These are phyloP conservation scores for Saccharomycopsis phalli DNA, from an alignment of 1,139 yeast genomes.

Conservation along the genomic window DNA sequence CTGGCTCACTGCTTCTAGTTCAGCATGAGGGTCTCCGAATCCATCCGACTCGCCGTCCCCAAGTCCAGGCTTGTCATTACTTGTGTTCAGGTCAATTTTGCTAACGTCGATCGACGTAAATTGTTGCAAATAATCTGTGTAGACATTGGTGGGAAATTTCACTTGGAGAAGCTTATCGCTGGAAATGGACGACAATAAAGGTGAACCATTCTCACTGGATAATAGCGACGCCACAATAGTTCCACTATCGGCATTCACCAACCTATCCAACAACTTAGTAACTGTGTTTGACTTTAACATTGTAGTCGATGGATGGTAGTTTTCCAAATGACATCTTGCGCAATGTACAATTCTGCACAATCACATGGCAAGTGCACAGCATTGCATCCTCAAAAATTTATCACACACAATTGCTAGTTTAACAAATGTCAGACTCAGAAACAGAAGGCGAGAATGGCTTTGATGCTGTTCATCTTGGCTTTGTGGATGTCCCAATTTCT, in stretches of 20 bases:
- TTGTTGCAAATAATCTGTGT: constrained; percentile 15
- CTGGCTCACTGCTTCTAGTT: constrained; percentile 10
- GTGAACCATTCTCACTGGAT: constrained; percentile 15
- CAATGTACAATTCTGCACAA: not conserved
- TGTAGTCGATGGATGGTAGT: not conserved
- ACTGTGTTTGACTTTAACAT: constrained; percentile 1
- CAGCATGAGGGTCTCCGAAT: constrained; percentile 9
- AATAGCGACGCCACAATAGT: constrained; percentile 11
- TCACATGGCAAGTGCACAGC: not conserved
- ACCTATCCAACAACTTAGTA: constrained; percentile 1
- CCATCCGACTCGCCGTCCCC: not conserved
- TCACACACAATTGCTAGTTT: not conserved
- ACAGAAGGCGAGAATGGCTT: not conserved
- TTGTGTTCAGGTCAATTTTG: constrained; percentile 4
- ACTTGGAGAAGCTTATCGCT: constrained; percentile 6
- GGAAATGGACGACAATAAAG: constrained; percentile 11
- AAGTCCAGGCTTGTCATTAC: not conserved
- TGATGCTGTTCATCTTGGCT: constrained; percentile 44
- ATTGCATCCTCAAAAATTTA: not conserved
- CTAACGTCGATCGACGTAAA: constrained; percentile 16
- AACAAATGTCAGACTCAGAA: not conserved
- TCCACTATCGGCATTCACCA: not conserved
- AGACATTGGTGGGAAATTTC: constrained; percentile 2
- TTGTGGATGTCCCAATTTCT: constrained; percentile 46
- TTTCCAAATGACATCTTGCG: not conserved